Conservation (phyloP, 495 filamentous ascomycete species). For the Xylaria longipes region DNA sequence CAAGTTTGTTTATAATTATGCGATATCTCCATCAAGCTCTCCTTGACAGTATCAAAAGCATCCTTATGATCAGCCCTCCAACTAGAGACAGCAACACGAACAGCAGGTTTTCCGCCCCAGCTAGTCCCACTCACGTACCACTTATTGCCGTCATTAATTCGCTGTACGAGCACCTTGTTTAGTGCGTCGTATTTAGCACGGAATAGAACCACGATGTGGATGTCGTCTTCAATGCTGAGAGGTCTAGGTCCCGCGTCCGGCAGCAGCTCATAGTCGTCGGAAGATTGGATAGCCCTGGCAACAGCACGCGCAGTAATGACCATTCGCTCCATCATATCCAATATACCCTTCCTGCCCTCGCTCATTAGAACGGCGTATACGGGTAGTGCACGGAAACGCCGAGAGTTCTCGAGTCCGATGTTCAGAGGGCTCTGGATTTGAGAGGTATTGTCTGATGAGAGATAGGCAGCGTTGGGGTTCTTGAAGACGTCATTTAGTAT, state of each 20-base stretch:
- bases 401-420: constrained; percentile 89
- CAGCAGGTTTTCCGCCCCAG: constrained; percentile 75
- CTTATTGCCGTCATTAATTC: constrained; percentile 74
- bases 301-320: constrained; percentile 72
- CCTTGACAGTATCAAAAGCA: constrained; percentile 20
- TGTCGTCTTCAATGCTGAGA: constrained; percentile 41
- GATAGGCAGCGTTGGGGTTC: constrained; percentile 87
- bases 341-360: constrained; percentile 75
- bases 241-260: constrained; percentile 52
- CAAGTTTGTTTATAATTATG: background rate
- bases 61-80: constrained; percentile 71
- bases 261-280: constrained; percentile 68
- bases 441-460: constrained; percentile 54
- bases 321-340: constrained; percentile 73
- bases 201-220: constrained; percentile 83
- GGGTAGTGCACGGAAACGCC: constrained; percentile 86
- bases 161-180: constrained; percentile 67
- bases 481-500: constrained; percentile 70
- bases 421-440: constrained; percentile 82
- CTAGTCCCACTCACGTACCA: constrained; percentile 85
- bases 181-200: constrained; percentile 70
- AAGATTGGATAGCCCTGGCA: constrained; percentile 64
- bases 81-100: constrained; percentile 81
- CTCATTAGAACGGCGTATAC: constrained; percentile 82
- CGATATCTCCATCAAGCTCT: constrained; percentile 23